phyloP scores from a whole-genome alignment of 192 early-diverging fungal species.

The Piromyces sp. region DNA sequence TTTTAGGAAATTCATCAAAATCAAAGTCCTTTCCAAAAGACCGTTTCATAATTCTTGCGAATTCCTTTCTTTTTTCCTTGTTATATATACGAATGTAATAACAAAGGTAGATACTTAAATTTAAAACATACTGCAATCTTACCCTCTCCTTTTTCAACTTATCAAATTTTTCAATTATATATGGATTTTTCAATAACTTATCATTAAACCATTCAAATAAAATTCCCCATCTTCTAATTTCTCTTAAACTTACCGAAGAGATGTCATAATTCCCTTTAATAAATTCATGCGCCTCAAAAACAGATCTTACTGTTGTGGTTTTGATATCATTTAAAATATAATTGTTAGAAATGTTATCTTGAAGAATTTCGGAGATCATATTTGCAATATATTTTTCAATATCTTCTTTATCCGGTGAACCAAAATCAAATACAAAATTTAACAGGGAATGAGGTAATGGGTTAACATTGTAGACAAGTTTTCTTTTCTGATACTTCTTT shows the following conservation, averaged over 20 bases:
- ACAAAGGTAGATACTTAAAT: not conserved
- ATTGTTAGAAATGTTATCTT: not conserved
- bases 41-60: not conserved
- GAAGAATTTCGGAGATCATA: not conserved
- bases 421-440: not conserved
- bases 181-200: not conserved
- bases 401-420: not conserved
- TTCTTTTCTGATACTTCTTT: not conserved
- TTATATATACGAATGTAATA: not conserved
- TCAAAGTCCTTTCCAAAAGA: not conserved
- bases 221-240: not conserved
- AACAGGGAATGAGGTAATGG: not conserved
- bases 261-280: not conserved
- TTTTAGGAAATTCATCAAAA: not conserved
- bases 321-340: not conserved
- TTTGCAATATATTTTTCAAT: not conserved
- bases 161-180: not conserved
- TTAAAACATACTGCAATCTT: not conserved
- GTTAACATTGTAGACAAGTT: not conserved
- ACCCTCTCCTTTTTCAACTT: not conserved
- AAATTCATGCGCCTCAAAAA: not conserved
- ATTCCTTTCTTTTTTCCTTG: not conserved
- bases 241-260: not conserved
- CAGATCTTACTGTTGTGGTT: not conserved
- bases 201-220: not conserved